Conservation (phyloP, 2,329 filamentous ascomycete species). For the Teratosphaeria nubilosa region DNA sequence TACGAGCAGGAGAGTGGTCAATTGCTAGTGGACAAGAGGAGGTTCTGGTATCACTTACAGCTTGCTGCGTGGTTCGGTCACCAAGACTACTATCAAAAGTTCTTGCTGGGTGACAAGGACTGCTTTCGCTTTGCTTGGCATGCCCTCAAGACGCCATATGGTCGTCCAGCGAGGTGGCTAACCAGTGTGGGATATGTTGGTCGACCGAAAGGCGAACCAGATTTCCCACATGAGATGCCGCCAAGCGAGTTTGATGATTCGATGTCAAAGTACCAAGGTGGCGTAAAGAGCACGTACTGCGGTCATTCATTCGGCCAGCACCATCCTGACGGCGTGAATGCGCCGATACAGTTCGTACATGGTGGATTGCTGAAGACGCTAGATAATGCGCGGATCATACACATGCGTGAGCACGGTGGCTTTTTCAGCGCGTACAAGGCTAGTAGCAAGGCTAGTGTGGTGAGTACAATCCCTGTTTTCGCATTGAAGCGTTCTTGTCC, state of each 20-base stretch:
- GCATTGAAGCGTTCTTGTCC: neutral
- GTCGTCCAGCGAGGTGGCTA: constrained; percentile 22
- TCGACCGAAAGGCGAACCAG: neutral
- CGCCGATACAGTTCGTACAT: constrained; percentile 23
- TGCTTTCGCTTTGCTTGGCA: constrained; percentile 28
- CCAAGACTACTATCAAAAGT: constrained; percentile 15
- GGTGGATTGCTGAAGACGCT: constrained; percentile 25
- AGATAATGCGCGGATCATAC: constrained; percentile 14
- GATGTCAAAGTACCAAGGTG: neutral
- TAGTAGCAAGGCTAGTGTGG: neutral
- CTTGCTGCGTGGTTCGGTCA: constrained; percentile 26
- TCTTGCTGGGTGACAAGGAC: constrained; percentile 31
- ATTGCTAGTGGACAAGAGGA: constrained; percentile 27
- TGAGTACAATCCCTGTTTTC: neutral
- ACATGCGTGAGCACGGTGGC: constrained; percentile 17
- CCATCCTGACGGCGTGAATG: constrained; percentile 20
- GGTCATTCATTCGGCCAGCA: constrained; percentile 27
- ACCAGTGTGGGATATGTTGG: constrained; percentile 21
- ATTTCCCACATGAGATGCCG: neutral
- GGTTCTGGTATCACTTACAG: constrained; percentile 30
- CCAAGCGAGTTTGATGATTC: neutral
- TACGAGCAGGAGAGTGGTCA: constrained; percentile 29
- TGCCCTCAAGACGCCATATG: constrained; percentile 25
- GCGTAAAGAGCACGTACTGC: constrained; percentile 15
- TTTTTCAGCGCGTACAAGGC: constrained; percentile 24